phyloP scores from a whole-genome alignment of 352 stramenopile genomes.

The Phytophthora tentaculata region DNA sequence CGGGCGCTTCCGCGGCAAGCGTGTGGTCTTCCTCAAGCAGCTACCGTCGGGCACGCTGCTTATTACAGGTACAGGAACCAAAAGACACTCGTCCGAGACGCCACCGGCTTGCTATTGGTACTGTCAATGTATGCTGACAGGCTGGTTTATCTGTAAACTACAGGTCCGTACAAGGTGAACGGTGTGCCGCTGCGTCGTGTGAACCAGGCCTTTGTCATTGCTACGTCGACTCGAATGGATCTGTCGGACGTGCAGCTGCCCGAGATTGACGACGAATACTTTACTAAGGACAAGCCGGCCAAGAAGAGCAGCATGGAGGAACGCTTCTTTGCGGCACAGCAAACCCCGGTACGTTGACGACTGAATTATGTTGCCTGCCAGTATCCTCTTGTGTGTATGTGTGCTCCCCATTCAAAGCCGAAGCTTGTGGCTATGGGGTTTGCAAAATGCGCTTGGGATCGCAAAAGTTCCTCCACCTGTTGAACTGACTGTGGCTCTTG shows the following conservation, averaged over 20 bases:
- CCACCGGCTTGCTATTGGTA: too few species aligned
- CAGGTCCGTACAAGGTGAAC: slow-evolving; percentile 98
- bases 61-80: slow-evolving; percentile 95
- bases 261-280: slow-evolving; percentile 94
- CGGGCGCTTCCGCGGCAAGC: slow-evolving; percentile 97
- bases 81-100: too few species aligned
- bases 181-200: slow-evolving; percentile 97
- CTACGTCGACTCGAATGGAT: slow-evolving; percentile 97
- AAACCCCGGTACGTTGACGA: slow-evolving; percentile 43
- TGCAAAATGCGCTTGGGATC: slow-evolving; percentile 73
- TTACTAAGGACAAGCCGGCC: slow-evolving; percentile 81
- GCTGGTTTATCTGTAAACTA: neutral
- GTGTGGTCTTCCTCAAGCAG: slow-evolving; percentile 98
- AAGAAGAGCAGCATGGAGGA: slow-evolving; percentile 86
- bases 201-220: slow-evolving; percentile 99
- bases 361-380: slow-evolving; percentile 6
- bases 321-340: slow-evolving; percentile 88
- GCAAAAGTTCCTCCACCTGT: slow-evolving; percentile 51
- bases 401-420: slow-evolving; percentile 23
- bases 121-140: neutral
- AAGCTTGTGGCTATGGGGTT: slow-evolving; percentile 11
- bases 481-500: slow-evolving; percentile 24
- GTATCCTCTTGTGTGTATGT: slow-evolving; percentile 15
- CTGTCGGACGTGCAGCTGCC: slow-evolving; percentile 91
- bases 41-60: slow-evolving; percentile 96